Base-by-base conservation (phyloP, 116 monocot genomes). In the Dioscorea cayenensis region DNA sequence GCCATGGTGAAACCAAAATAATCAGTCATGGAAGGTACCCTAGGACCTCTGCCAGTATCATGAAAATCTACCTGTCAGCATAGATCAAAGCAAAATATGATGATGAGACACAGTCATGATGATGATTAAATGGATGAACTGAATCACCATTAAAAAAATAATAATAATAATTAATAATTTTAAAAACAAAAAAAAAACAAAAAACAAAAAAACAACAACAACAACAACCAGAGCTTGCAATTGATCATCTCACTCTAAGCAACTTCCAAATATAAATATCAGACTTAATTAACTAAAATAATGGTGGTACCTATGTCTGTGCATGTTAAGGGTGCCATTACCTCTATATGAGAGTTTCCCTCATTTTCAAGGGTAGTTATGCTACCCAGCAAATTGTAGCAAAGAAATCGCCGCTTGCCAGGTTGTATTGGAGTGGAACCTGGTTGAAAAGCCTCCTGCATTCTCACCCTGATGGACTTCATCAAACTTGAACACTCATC, bases 1-100 rank as follows among this genome's bases (percentile, higher is more conserved):
- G 99, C 94, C 91, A 99, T 89, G 63, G 99, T 91, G 65, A 94
- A 99, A 68, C 94, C 91, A 85, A 99, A 99, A 77, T 91, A 89
- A 60, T 99, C 99, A 23, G 94, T 94, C 99, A 99, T 99, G 49
- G 99, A 72, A 71, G 99, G 99, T 78, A 99, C 91, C 70, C 99
- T 86, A 50, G 99, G 85, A 59, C 99, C 91, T 85, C 89, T 89
- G 36, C 99, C 94, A 70, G 99, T 99, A 59, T 99, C 99, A 81
- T 99, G 99, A 79, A 99, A 99, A 64, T 94, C 99, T 69, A 99
- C 85, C 99, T 99, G 77, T 37, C 28, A 74, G 18, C 43, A 70
- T 17, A 51, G 3, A 61, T 27, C 3, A 23, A 21, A 50, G 20
- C 29, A 23, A 21, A 50, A n/a, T 17, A 60, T 17, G 20, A 36